Evolutionary conservation across 225 moss, liverwort and hornwort species (phyloP), one percentile per base, ranked within the genome.

Genomic region (Pseudisothecium myosuroides): DNA sequence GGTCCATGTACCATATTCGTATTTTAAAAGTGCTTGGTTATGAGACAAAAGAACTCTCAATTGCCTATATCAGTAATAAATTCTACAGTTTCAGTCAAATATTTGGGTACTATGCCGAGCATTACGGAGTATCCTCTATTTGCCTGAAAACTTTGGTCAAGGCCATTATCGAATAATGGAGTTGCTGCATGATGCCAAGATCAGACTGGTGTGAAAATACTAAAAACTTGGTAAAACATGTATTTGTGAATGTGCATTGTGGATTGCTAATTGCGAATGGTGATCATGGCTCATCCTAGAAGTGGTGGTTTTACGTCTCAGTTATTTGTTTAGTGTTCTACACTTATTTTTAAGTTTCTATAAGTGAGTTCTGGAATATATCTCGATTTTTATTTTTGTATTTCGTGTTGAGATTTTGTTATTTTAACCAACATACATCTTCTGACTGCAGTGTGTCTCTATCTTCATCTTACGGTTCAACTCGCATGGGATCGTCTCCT

Each of bases 391-490:
- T 63, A 23, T 66, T 36, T 52, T 63, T 63, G 7, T 47, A 10
- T 37, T 37, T 43, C n/a, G 36, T 88, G 28, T 81, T 79, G 18
- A 49, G 47, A 29, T 28, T 69, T 80, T 63, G 50, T 59, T 15
- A 54, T 60, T 76, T 81, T 77, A 62, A 87, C 68, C 24, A 66
- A 69, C 60, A 21, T 87, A 27, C 55, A 16, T 67, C 39, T 61
- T 94, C 37, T 93, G 92, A 87, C 76, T 95, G 96, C 93, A 94
- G 94, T 76, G 92, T 92, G 47, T 93, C 95, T 83, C 86, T 96
- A 58, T 98, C 97, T 80, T 96, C 98, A 43, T 97, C 98, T 26
- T 91, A 93, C 52, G 98, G 98, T 84, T 97, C 98, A 47, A 92
- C 91, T 76, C 95, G 98, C 47, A 81, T 96, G 89, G 97, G 97